These are phyloP conservation scores for Podaxis sp. DNA, from an alignment of 768 basidiomycete species.

Conservation along the genomic window DNA sequence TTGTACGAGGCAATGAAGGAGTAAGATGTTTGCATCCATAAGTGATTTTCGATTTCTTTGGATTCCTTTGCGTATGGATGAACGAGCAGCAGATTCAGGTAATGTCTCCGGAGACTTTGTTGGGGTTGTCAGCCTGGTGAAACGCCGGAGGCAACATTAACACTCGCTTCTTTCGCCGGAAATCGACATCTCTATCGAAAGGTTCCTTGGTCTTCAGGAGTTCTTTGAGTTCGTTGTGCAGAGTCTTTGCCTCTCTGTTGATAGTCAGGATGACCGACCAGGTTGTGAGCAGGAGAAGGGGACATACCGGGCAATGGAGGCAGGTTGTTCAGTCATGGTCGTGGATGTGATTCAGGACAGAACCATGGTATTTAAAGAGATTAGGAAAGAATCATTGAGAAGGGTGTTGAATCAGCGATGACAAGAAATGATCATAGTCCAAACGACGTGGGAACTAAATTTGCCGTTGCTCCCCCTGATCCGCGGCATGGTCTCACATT, in stretches of 20 bases:
- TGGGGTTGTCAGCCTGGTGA: slow-evolving; percentile 16
- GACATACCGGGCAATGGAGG: slow-evolving; percentile 42
- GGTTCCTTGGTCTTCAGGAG: slow-evolving; percentile 71
- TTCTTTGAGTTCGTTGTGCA: slow-evolving; percentile 74
- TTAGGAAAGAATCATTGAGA: slow-evolving; percentile 11
- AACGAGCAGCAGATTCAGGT: slow-evolving; percentile 66
- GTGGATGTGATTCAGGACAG: slow-evolving; percentile 19
- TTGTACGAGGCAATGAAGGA: slow-evolving; percentile 83
- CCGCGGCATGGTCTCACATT: slow-evolving; percentile 13
- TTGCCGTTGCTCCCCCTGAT: slow-evolving; percentile 10
- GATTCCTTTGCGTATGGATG: slow-evolving; percentile 71
- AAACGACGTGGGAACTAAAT: slow-evolving; percentile 15
- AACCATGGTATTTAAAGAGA: slow-evolving; percentile 27
- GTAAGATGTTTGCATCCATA: slow-evolving; percentile 95
- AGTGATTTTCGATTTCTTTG: slow-evolving; percentile 75
- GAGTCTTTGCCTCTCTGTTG: slow-evolving; percentile 73
- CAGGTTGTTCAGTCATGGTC: slow-evolving; percentile 44
- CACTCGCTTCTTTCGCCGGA: slow-evolving; percentile 81
- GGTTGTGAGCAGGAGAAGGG: slow-evolving; percentile 15
- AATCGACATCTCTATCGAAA: slow-evolving; percentile 85
- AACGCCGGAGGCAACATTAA: slow-evolving; percentile 12
- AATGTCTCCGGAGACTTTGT: slow-evolving; percentile 64
- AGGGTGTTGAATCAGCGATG: slow-evolving; percentile 14
- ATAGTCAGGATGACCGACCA: slow-evolving; percentile 14
- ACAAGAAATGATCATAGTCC: slow-evolving; percentile 15